phyloP scores from a whole-genome alignment of 805 yeast genomes.

The Spencermartinsiella europaea region DNA sequence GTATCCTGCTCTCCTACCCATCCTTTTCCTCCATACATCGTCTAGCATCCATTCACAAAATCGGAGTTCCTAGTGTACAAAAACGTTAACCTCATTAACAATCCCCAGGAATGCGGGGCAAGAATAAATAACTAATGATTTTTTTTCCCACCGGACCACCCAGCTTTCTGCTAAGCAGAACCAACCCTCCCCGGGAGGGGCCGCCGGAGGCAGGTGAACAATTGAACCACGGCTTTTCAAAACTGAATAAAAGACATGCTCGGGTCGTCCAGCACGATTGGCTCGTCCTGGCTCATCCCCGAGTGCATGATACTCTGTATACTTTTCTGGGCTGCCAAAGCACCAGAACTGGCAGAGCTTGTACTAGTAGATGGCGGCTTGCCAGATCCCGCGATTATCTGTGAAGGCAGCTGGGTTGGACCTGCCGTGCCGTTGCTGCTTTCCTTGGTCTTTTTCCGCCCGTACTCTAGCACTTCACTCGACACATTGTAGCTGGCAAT shows the following conservation, averaged over 20 bases:
- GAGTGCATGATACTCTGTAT: slow-evolving; percentile 5
- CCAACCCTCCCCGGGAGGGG: no score
- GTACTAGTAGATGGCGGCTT: not conserved
- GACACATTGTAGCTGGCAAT: slow-evolving; percentile 7
- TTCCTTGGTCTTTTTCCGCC: slow-evolving; percentile 4
- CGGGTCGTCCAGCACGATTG: slow-evolving; percentile 5
- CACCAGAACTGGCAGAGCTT: not conserved
- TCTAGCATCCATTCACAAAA: no score
- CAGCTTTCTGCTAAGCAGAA: no score
- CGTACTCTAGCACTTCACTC: slow-evolving; percentile 9
- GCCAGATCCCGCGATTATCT: not conserved
- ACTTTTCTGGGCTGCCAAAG: slow-evolving; percentile 3
- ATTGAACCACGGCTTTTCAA: no score
- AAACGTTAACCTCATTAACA: no score
- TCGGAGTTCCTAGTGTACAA: no score
- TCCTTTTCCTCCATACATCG: no score
- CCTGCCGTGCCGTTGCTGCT: not conserved
- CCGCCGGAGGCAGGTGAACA: no score
- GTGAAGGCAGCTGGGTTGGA: not conserved
- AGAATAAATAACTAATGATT: no score
- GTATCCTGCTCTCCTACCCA: no score
- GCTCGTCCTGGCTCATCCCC: slow-evolving; percentile 7
- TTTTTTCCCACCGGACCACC: no score
- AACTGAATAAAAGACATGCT: slow-evolving; percentile 5
- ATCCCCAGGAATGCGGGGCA: no score